phyloP scores from a whole-genome alignment of 2,329 filamentous ascomycete genomes.

The Peltaster fructicola region DNA sequence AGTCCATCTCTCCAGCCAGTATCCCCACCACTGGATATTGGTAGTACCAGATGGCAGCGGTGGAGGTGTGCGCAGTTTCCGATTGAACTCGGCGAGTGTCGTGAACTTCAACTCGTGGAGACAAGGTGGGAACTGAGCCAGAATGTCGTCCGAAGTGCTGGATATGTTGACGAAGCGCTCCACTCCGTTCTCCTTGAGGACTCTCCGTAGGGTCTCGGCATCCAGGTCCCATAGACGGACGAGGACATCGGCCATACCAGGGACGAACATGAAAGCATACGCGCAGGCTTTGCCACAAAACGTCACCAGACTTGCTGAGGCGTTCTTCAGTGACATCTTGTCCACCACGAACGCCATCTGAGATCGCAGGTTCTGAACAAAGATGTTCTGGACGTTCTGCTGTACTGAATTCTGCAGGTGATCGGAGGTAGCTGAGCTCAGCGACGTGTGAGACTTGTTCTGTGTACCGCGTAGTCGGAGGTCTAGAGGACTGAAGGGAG shows the following conservation, averaged over 20 bases:
- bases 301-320: slow-evolving; percentile 47
- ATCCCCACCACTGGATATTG: slow-evolving; percentile 67
- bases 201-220: slow-evolving; percentile 49
- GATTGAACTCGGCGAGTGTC: slow-evolving; percentile 42
- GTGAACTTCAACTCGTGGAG: slow-evolving; percentile 42
- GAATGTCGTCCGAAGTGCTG: slow-evolving; percentile 41
- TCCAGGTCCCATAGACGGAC: slow-evolving; percentile 64
- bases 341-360: slow-evolving; percentile 81
- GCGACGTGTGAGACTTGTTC: slow-evolving; percentile 39
- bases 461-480: slow-evolving; percentile 34
- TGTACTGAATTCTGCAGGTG: slow-evolving; percentile 61
- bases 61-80: slow-evolving; percentile 45
- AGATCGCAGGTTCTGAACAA: slow-evolving; percentile 60
- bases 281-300: slow-evolving; percentile 84
- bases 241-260: slow-evolving; percentile 67
- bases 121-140: slow-evolving; percentile 50
- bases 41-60: slow-evolving; percentile 50
- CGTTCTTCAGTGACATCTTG: slow-evolving; percentile 66
- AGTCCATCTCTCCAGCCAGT: slow-evolving; percentile 72
- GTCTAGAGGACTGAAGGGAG: slow-evolving; percentile 44
- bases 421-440: slow-evolving; percentile 41
- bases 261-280: slow-evolving; percentile 86
- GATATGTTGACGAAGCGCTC: slow-evolving; percentile 32
- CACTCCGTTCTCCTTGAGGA: slow-evolving; percentile 51
- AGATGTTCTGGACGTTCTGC: slow-evolving; percentile 78